These are phyloP conservation scores for Rhodotorula sp. DNA, from an alignment of 1,284 basidiomycete genomes.

Conservation along the genomic window DNA sequence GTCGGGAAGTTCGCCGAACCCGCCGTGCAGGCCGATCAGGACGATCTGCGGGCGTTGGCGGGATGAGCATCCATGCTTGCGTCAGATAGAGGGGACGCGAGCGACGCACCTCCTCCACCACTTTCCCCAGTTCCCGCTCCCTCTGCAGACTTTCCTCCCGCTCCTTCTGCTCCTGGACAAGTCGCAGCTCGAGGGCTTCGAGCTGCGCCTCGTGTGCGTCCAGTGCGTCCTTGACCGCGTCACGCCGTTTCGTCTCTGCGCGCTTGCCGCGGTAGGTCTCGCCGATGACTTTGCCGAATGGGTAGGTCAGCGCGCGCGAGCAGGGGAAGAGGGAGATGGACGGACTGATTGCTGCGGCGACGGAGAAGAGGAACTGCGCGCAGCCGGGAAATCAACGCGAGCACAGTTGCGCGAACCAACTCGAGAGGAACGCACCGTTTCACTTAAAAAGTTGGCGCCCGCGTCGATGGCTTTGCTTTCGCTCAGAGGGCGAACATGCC, in stretches of 20 bases:
- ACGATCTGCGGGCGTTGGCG: slow-evolving; percentile 24
- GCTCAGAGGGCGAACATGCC: slow-evolving; percentile 40
- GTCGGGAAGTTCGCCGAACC: slow-evolving; percentile 24
- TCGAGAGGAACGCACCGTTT: slow-evolving; percentile 16
- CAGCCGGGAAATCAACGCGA: not conserved
- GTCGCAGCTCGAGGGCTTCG: slow-evolving; percentile 3
- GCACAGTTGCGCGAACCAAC: rapidly evolving
- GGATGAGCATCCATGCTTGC: not conserved
- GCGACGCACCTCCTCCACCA: slow-evolving; percentile 37
- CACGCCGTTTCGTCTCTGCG: slow-evolving; percentile 29
- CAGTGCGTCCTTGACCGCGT: slow-evolving; percentile 29
- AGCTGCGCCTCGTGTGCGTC: slow-evolving; percentile 25
- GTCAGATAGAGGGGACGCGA: not conserved
- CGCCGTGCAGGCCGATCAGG: slow-evolving; percentile 37
- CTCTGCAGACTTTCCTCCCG: slow-evolving; percentile 4
- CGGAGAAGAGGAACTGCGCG: slow-evolving; percentile 26
- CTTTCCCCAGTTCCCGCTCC: slow-evolving; percentile 27
- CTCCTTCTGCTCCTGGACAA: slow-evolving; percentile 10
- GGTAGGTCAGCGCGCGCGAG: not conserved
- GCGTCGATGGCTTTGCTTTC: slow-evolving; percentile 40
- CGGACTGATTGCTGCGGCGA: slow-evolving; percentile 28
- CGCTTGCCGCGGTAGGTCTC: slow-evolving; percentile 33
- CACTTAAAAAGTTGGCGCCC: slow-evolving; percentile 41
- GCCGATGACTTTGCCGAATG: slow-evolving; percentile 24
- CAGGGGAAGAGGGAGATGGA: not conserved